These are phyloP conservation scores for Pichia kudriavzevii DNA, from an alignment of 1,139 yeast species.

Conservation along the genomic window DNA sequence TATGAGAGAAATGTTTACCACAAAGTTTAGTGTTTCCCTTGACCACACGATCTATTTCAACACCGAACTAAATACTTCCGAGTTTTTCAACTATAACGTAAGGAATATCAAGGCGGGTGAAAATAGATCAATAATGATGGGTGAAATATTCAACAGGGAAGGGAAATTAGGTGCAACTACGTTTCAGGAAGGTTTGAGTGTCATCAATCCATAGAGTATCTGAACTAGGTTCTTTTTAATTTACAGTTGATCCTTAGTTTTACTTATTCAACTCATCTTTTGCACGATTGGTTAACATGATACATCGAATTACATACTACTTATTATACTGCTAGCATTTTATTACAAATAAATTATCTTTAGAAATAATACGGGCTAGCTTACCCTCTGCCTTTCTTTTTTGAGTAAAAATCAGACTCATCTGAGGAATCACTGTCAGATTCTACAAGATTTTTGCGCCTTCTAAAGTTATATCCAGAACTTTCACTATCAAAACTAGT, in stretches of 20 bases:
- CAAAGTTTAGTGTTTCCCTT: slow-evolving; percentile 48
- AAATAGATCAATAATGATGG: slow-evolving; percentile 51
- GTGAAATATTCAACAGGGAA: slow-evolving; percentile 46
- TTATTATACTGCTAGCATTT: background rate
- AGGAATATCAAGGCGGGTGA: slow-evolving; percentile 45
- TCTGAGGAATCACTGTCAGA: slow-evolving; percentile 1
- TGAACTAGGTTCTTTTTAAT: background rate
- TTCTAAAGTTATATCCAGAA: no score
- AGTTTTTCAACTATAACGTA: slow-evolving; percentile 49
- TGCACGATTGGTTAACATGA: no score
- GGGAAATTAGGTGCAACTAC: slow-evolving; percentile 57
- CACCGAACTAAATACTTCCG: slow-evolving; percentile 39
- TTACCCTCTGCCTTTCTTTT: background rate
- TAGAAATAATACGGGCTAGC: background rate
- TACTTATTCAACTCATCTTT: background rate
- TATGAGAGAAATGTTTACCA: slow-evolving; percentile 33
- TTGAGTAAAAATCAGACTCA: slow-evolving; percentile 1
- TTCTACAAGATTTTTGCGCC: background rate
- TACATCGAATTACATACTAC: no score
- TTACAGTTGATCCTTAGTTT: background rate
- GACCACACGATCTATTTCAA: slow-evolving; percentile 70
- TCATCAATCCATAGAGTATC: slow-evolving; percentile 20
- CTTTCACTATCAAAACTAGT: background rate
- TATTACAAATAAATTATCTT: background rate
- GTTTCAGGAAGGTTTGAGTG: slow-evolving; percentile 56